A percentile compares a stretch with the other conserved stretches of the same genome.
Evolutionary conservation across 768 basidiomycete genomes (phyloP).

Genomic region (Aureoboletus auriporus): DNA sequence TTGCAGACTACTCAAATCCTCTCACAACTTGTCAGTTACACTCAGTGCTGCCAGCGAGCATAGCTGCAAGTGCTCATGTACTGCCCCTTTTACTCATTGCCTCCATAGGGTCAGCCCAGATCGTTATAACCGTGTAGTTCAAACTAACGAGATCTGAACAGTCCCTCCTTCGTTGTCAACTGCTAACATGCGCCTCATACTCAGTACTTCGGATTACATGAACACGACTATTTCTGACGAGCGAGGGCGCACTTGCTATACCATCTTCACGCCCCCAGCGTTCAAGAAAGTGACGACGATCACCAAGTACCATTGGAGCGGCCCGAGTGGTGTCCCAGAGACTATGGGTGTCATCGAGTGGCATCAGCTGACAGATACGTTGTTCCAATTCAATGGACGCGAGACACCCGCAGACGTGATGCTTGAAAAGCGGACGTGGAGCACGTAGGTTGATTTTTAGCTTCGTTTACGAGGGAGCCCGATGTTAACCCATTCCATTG

Average conservation of each 20-base stretch:
- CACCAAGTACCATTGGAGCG: conserved; percentile 21
- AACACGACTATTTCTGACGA: conserved; percentile 22
- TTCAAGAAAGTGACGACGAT: conserved; percentile 21
- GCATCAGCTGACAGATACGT: conserved; percentile 13
- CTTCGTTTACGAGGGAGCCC: not conserved
- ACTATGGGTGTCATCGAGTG: conserved; percentile 25
- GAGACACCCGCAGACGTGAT: conserved; percentile 4
- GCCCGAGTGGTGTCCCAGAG: conserved; percentile 10
- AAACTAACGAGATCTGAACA: no score
- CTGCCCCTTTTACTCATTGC: no score
- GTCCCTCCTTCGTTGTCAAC: not conserved
- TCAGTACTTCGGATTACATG: conserved; percentile 17
- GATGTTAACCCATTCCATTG: not conserved
- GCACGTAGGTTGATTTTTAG: conserved; percentile 10
- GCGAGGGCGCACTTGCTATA: conserved; percentile 15
- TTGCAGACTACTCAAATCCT: no score
- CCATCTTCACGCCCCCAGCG: conserved; percentile 13
- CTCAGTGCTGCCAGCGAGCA: no score
- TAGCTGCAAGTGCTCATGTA: no score
- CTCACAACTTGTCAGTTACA: no score
- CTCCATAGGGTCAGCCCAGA: no score
- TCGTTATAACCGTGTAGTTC: no score
- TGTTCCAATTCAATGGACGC: conserved; percentile 16
- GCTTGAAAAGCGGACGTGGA: conserved; percentile 15
- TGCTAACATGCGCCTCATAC: conserved; percentile 17